Conservation (phyloP, 495 filamentous ascomycete genomes). For the Evernia prunastri region DNA sequence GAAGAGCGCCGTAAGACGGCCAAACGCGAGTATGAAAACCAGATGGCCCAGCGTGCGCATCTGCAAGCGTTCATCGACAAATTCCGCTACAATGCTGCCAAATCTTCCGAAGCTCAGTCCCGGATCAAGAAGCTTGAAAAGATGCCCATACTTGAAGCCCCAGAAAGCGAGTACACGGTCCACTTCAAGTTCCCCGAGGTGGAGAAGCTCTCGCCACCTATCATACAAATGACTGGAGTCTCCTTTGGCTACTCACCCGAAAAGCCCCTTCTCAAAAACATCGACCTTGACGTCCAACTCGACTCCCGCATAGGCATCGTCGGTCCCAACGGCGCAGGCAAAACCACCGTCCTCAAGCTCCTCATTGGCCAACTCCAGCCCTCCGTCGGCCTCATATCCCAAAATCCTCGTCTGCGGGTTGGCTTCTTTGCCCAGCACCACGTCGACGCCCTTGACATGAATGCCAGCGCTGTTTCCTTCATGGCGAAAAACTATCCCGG, state of each 20-base stretch:
- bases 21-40: conserved; percentile 96
- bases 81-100: conserved; percentile 98
- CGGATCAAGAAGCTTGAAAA: conserved; percentile 98
- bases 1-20: conserved; percentile 96
- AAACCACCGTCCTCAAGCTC: conserved; percentile 92
- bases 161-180: conserved; percentile 90
- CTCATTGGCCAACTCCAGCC: conserved; percentile 80
- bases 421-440: conserved; percentile 99
- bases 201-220: conserved; percentile 93
- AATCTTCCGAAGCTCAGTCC: conserved; percentile 95
- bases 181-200: conserved; percentile 98
- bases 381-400: conserved; percentile 73
- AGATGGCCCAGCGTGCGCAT: conserved; percentile 89
- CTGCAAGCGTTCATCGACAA: conserved; percentile 98
- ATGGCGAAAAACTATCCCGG: conserved; percentile 91
- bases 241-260: conserved; percentile 83
- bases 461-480: conserved; percentile 80
- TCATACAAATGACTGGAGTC: conserved; percentile 93
- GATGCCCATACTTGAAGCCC: conserved; percentile 85
- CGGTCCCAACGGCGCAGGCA: conserved; percentile 96
- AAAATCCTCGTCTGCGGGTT: conserved; percentile 78
- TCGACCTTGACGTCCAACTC: conserved; percentile 94
- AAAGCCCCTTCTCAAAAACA: conserved; percentile 71
- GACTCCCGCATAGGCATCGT: conserved; percentile 98
- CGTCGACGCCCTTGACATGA: conserved; percentile 92